Percentiles rank a stretch among this genome's conserved stretches.
Evolutionary conservation across 805 yeast species (phyloP).

Genomic region (Metschnikowia matae): DNA sequence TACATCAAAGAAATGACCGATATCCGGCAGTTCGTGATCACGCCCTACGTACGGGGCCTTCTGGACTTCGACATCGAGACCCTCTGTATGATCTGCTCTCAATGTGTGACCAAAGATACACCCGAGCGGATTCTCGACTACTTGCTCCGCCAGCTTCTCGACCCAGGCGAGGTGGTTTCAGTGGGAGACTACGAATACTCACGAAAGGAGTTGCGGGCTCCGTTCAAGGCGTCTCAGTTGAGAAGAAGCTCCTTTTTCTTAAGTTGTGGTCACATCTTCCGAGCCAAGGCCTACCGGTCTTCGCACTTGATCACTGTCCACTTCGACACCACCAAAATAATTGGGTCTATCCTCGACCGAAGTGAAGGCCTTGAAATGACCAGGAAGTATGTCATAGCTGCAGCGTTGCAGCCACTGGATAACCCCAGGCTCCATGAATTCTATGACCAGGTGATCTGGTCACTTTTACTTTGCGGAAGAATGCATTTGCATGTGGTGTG

Average conservation of each 20-base stretch:
- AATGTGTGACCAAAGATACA: conserved; percentile 1
- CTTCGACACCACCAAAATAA: not conserved
- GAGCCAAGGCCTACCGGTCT: conserved; percentile 6
- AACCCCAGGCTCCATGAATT: conserved; percentile 8
- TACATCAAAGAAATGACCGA: conserved; percentile 3
- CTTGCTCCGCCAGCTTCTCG: conserved; percentile 8
- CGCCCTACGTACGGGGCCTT: not conserved
- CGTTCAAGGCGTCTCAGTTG: conserved; percentile 3
- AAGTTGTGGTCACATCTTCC: conserved; percentile 11
- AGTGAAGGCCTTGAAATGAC: conserved; percentile 9
- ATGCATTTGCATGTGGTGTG: conserved; percentile 5
- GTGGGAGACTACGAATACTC: conserved; percentile 4
- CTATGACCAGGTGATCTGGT: conserved; percentile 17
- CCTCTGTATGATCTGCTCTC: conserved; percentile 8
- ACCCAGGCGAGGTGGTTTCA: conserved; percentile 4
- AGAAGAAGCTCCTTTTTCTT: conserved; percentile 10
- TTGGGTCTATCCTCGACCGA: conserved; percentile 4
- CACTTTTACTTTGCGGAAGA: conserved; percentile 14
- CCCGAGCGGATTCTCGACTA: conserved; percentile 4
- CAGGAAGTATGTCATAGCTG: conserved; percentile 12
- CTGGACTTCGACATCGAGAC: conserved; percentile 14
- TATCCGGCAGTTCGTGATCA: not conserved
- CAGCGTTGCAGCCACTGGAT: conserved; percentile 14
- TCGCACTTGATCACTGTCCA: not conserved
- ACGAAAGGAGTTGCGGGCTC: not conserved